Evolutionary conservation across 768 basidiomycete genomes (phyloP).

Genomic region (Dioszegia hungarica): DNA sequence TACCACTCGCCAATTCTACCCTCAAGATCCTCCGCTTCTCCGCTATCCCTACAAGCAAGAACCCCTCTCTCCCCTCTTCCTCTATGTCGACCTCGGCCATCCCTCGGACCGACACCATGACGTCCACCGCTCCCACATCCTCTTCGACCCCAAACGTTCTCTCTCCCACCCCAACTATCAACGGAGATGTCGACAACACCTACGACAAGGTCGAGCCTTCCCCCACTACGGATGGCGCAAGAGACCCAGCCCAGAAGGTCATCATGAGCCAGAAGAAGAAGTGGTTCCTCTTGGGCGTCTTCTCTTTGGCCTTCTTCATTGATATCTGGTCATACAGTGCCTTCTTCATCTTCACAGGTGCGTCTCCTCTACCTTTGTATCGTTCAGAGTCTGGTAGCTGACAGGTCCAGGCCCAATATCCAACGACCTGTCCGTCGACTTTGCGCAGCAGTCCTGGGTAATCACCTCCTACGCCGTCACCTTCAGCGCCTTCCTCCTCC

Average conservation of each 20-base stretch:
- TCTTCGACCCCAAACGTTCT: neutral
- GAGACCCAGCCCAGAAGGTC: neutral
- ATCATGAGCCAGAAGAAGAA: constrained; percentile 11
- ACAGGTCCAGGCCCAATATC: constrained; percentile 14
- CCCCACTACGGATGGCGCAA: neutral
- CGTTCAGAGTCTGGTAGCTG: no score
- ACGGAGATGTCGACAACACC: neutral
- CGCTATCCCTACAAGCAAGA: no score
- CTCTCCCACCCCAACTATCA: constrained; percentile 9
- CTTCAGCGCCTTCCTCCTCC: constrained; percentile 27
- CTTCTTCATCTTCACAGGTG: constrained; percentile 25
- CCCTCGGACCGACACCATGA: constrained; percentile 4
- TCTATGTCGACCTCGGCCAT: neutral
- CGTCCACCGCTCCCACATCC: neutral
- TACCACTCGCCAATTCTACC: no score
- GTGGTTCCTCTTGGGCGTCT: constrained; percentile 15
- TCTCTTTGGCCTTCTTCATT: constrained; percentile 14
- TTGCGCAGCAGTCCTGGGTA: constrained; percentile 24
- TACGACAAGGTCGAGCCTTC: neutral
- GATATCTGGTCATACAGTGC: constrained; percentile 16
- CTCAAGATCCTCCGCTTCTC: no score
- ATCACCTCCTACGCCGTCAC: constrained; percentile 29
- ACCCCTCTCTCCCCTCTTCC: neutral
- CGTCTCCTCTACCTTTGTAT: no score
- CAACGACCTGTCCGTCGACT: constrained; percentile 12